Evolutionary conservation across 2,329 filamentous ascomycete genomes (phyloP).

Genomic region (Nigrospora osmanthi): DNA sequence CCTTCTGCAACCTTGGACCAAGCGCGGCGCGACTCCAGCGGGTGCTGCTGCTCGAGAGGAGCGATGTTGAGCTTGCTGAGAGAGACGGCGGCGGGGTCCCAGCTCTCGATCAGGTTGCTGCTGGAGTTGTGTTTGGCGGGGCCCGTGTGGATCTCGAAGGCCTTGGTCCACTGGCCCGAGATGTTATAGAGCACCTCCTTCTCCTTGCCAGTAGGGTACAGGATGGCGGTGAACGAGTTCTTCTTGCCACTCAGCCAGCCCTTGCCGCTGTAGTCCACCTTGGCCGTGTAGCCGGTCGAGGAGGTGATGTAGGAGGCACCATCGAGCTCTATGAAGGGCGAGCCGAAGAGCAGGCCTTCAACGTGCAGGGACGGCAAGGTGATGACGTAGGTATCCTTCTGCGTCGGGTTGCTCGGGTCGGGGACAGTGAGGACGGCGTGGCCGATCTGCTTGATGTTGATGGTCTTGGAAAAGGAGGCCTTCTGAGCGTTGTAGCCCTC

Average conservation of each 20-base stretch:
- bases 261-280: slow-evolving; percentile 37
- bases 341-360: slow-evolving; percentile 36
- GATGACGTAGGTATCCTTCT: slow-evolving; percentile 39
- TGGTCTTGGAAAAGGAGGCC: slow-evolving; percentile 40
- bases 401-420: slow-evolving; percentile 18
- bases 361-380: slow-evolving; percentile 40
- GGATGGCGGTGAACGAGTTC: slow-evolving; percentile 36
- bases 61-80: slow-evolving; percentile 22
- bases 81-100: slow-evolving; percentile 26
- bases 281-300: slow-evolving; percentile 35
- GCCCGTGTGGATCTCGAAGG: slow-evolving; percentile 24
- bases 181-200: slow-evolving; percentile 28
- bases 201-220: slow-evolving; percentile 29
- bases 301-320: slow-evolving; percentile 36
- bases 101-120: slow-evolving; percentile 23
- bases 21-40: slow-evolving; percentile 71
- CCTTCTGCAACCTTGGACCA: slow-evolving; percentile 72
- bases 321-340: slow-evolving; percentile 39
- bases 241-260: slow-evolving; percentile 35
- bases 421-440: slow-evolving; percentile 43
- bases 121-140: slow-evolving; percentile 19
- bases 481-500: slow-evolving; percentile 44
- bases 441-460: slow-evolving; percentile 42
- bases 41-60: slow-evolving; percentile 63
- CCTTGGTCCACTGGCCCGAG: slow-evolving; percentile 34